Conservation (phyloP, 2,329 filamentous ascomycete genomes). For the Neonectria ditissima region DNA sequence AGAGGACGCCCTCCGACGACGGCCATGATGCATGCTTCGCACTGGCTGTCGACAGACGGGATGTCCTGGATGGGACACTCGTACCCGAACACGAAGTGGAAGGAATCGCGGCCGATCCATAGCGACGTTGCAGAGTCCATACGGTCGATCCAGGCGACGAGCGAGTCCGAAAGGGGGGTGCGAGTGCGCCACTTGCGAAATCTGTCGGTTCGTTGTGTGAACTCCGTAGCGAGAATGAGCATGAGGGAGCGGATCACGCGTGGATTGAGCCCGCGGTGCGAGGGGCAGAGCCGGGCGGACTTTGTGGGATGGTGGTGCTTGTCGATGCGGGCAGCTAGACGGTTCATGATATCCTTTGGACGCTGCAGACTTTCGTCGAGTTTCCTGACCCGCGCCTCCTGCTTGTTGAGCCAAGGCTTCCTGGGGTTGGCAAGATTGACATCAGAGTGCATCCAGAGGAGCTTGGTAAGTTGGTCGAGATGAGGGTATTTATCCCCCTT, state of each 20-base stretch:
- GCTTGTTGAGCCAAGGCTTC: constrained; percentile 51
- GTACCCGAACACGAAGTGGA: constrained; percentile 51
- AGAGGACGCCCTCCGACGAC: constrained; percentile 58
- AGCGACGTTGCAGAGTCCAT: constrained; percentile 47
- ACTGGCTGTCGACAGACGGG: constrained; percentile 50
- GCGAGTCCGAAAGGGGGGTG: constrained; percentile 17
- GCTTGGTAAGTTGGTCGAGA: constrained; percentile 49
- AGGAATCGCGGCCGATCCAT: constrained; percentile 54
- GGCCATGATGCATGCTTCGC: constrained; percentile 66
- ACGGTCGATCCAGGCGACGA: constrained; percentile 43
- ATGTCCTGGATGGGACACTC: constrained; percentile 30
- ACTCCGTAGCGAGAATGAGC: constrained; percentile 56
- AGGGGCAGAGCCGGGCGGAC: constrained; percentile 54
- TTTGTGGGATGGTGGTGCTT: constrained; percentile 39
- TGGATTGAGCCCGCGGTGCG: constrained; percentile 56
- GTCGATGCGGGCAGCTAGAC: constrained; percentile 48
- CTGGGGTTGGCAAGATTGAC: constrained; percentile 44
- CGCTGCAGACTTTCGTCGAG: constrained; percentile 44
- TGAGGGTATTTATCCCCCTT: constrained; percentile 10
- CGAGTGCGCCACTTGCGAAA: constrained; percentile 44
- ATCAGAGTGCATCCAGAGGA: constrained; percentile 52
- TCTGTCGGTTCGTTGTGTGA: constrained; percentile 48
- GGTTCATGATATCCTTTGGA: constrained; percentile 47
- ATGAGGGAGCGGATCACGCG: constrained; percentile 59
- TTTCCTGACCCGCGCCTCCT: constrained; percentile 42